A percentile compares a stretch with the other conserved stretches of the same genome.
phyloP scores from a whole-genome alignment of 495 filamentous ascomycete genomes.

The Aspergillus campestris region DNA sequence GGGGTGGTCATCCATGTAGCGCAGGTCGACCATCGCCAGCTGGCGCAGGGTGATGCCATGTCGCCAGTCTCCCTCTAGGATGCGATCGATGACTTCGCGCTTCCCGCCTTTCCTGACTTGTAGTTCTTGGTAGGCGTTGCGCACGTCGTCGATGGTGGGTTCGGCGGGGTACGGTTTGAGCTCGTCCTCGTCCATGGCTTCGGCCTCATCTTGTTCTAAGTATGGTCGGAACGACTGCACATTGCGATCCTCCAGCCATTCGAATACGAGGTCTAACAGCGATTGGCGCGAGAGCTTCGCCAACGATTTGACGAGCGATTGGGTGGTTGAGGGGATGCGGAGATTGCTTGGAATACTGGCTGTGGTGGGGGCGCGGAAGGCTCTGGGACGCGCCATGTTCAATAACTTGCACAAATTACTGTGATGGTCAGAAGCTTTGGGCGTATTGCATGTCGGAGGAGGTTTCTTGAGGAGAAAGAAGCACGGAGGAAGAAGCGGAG shows the following conservation, averaged over 20 bases:
- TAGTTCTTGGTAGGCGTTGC: slow-evolving; percentile 50
- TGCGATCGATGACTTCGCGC: slow-evolving; percentile 66
- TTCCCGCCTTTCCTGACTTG: slow-evolving; percentile 55
- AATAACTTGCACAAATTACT: too few species aligned
- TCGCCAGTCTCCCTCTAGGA: slow-evolving; percentile 76
- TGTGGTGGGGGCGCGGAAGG: slow-evolving; percentile 37
- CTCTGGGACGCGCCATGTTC: slow-evolving; percentile 35
- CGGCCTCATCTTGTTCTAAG: slow-evolving; percentile 19
- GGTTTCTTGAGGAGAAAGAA: too few species aligned
- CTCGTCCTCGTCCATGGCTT: slow-evolving; percentile 27
- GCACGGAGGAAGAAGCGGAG: too few species aligned
- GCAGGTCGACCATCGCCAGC: slow-evolving; percentile 71
- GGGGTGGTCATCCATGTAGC: slow-evolving; percentile 70
- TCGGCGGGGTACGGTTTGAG: slow-evolving; percentile 53
- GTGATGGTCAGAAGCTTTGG: too few species aligned
- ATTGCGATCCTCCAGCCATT: slow-evolving; percentile 64
- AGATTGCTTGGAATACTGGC: slow-evolving; percentile 45
- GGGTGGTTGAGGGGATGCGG: slow-evolving; percentile 54
- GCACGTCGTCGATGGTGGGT: slow-evolving; percentile 50
- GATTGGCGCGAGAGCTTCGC: slow-evolving; percentile 60
- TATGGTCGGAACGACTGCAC: slow-evolving; percentile 43
- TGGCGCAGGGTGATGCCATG: slow-evolving; percentile 68
- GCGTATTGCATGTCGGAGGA: neutral
- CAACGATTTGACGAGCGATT: slow-evolving; percentile 55
- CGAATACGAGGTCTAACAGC: slow-evolving; percentile 57